These are phyloP conservation scores for Hygrophila difformis DNA, from an alignment of 257 asterid species.

Conservation along the genomic window DNA sequence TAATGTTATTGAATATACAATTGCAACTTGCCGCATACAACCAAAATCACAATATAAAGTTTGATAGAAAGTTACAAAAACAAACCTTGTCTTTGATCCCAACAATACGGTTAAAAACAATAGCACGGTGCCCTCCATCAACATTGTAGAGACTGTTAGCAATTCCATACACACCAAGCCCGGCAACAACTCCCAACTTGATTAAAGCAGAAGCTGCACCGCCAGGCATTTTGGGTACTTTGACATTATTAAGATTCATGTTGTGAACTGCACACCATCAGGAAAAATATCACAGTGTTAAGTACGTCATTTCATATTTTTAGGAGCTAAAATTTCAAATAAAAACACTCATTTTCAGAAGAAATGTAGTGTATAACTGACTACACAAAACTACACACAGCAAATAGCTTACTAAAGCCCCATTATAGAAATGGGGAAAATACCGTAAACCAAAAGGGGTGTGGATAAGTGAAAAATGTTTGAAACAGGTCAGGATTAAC, in stretches of 20 bases:
- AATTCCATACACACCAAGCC: slow-evolving; percentile 42
- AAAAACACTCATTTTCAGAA: too few relatives aligned
- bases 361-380: too few relatives aligned
- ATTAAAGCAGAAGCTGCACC: slow-evolving; percentile 38
- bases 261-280: neutral
- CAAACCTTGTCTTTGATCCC: slow-evolving; percentile 50
- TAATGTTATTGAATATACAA: too few relatives aligned
- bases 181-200: slow-evolving; percentile 38
- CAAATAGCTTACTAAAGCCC: too few relatives aligned
- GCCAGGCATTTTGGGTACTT: slow-evolving; percentile 51
- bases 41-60: neutral
- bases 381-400: too few relatives aligned
- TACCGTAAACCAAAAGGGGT: too few relatives aligned
- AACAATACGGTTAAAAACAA: slow-evolving; percentile 46
- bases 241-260: slow-evolving; percentile 40
- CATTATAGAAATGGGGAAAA: too few relatives aligned
- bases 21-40: neutral
- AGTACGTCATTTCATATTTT: too few relatives aligned
- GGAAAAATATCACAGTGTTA: neutral
- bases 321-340: too few relatives aligned
- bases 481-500: too few relatives aligned
- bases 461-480: too few relatives aligned
- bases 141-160: slow-evolving; percentile 57
- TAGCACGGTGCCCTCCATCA: slow-evolving; percentile 62
- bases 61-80: neutral